These are phyloP conservation scores for Venturia pyrina DNA, from an alignment of 2,329 filamentous ascomycete species.

Conservation along the genomic window DNA sequence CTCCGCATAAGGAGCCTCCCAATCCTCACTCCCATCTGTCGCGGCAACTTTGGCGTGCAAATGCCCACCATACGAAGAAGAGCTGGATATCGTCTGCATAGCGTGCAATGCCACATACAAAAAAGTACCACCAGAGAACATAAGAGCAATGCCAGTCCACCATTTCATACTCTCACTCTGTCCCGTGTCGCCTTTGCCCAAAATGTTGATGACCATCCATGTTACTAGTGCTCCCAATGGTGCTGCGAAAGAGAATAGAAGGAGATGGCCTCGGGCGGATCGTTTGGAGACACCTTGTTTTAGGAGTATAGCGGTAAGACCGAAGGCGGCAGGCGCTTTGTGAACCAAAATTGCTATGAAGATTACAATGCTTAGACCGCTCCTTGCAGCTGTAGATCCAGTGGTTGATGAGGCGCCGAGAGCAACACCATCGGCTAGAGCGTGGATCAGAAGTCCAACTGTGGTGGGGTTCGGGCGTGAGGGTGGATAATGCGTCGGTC, in stretches of 20 bases:
- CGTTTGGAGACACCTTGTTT: constrained; percentile 88
- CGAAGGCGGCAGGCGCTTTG: constrained; percentile 93
- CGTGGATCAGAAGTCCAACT: constrained; percentile 89
- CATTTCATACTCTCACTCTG: constrained; percentile 40
- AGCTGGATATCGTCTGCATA: constrained; percentile 63
- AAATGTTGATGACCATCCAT: constrained; percentile 65
- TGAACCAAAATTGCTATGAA: constrained; percentile 97
- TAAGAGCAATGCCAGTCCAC: constrained; percentile 70
- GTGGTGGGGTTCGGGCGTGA: constrained; percentile 46
- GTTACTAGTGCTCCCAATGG: constrained; percentile 77
- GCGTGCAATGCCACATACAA: constrained; percentile 98
- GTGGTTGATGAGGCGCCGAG: constrained; percentile 70
- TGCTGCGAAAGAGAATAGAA: constrained; percentile 85
- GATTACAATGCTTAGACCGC: constrained; percentile 70
- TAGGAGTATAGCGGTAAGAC: constrained; percentile 77
- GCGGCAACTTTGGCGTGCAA: constrained; percentile 16
- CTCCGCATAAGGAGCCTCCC: not conserved
- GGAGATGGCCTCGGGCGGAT: constrained; percentile 70
- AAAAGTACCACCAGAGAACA: constrained; percentile 96
- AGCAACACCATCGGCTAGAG: constrained; percentile 88
- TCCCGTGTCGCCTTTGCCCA: constrained; percentile 48
- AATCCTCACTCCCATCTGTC: not conserved
- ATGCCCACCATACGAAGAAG: constrained; percentile 36
- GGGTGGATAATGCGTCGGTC: constrained; percentile 27
- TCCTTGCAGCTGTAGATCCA: constrained; percentile 52